Evolutionary conservation across 192 early-diverging fungal genomes (phyloP).

Genomic region (Backusella sp.): DNA sequence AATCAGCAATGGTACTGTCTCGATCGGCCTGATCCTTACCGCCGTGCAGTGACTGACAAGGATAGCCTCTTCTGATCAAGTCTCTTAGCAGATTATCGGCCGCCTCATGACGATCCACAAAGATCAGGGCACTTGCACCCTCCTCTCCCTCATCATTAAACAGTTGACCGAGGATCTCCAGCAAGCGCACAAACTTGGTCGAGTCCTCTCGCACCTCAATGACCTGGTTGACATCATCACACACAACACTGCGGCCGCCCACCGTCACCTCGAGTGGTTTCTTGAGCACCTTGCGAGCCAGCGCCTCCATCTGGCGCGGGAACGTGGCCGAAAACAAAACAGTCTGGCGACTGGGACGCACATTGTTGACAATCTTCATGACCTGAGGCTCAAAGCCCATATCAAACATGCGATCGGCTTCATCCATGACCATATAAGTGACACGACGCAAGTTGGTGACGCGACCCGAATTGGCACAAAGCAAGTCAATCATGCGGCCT

Average conservation of each 20-base stretch:
- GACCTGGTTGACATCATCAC: constrained; percentile 83
- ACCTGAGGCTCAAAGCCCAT: constrained; percentile 99
- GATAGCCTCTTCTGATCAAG: constrained; percentile 81
- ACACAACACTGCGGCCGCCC: constrained; percentile 89
- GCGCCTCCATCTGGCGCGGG: constrained; percentile 93
- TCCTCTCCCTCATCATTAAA: constrained; percentile 65
- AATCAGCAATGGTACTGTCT: constrained; percentile 92
- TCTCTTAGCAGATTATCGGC: constrained; percentile 88
- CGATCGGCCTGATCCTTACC: constrained; percentile 91
- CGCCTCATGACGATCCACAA: constrained; percentile 95
- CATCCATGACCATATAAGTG: constrained; percentile 96
- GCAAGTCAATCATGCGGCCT: constrained; percentile 85
- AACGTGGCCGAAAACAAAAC: constrained; percentile 96
- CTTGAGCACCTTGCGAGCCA: constrained; percentile 89
- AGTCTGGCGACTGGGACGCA: constrained; percentile 84
- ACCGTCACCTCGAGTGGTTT: constrained; percentile 94
- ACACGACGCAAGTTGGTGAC: constrained; percentile 87
- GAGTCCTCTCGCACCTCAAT: constrained; percentile 86
- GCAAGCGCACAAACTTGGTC: constrained; percentile 82
- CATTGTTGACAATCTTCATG: constrained; percentile 92
- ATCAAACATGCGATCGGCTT: constrained; percentile 98
- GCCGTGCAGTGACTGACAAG: constrained; percentile 91
- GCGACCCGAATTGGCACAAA: constrained; percentile 83
- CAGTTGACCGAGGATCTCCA: constrained; percentile 85
- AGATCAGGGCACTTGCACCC: constrained; percentile 79